Conservation (phyloP, 1,284 basidiomycete genomes). For the Ganoderma lingzhi region DNA sequence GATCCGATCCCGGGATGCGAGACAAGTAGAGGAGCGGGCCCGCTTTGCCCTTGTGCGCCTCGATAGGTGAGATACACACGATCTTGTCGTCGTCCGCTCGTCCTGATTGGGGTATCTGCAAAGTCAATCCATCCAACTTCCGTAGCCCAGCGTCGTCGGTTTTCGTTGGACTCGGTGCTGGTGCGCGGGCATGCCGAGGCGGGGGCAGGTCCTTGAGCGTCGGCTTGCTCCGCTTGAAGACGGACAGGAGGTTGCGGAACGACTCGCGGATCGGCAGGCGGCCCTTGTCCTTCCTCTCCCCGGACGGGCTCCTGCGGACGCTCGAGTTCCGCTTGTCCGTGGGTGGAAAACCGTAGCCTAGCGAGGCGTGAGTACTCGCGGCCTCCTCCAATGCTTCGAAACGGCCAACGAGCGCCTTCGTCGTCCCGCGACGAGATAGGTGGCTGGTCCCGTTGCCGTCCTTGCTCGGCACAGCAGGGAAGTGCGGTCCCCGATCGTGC, state of each 20-base stretch:
- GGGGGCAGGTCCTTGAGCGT: conserved; percentile 11
- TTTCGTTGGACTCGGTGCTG: background rate
- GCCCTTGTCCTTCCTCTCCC: conserved; percentile 37
- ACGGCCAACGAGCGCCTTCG: conserved; percentile 47
- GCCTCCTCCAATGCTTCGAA: conserved; percentile 41
- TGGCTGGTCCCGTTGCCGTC: conserved; percentile 1
- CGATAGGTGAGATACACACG: conserved; percentile 43
- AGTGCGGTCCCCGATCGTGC: conserved; percentile 37
- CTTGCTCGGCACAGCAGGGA: conserved; percentile 29
- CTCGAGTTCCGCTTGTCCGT: background rate
- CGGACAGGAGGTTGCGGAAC: conserved; percentile 68
- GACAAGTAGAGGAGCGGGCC: conserved; percentile 62
- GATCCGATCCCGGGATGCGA: conserved; percentile 26
- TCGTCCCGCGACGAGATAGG: conserved; percentile 38
- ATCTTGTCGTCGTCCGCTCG: conserved; percentile 13
- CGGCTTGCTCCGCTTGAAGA: conserved; percentile 64
- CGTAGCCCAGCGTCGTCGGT: background rate
- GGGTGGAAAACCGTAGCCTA: conserved; percentile 3
- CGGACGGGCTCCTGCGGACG: background rate
- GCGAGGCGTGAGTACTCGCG: background rate
- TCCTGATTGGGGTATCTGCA: conserved; percentile 23
- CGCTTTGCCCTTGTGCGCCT: conserved; percentile 47
- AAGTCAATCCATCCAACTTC: conserved; percentile 14
- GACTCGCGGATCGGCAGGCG: conserved; percentile 71
- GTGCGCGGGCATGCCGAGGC: background rate